Evolutionary conservation across 139 green algal genomes (phyloP).

Genomic region (Axilococcus clingmanii): DNA sequence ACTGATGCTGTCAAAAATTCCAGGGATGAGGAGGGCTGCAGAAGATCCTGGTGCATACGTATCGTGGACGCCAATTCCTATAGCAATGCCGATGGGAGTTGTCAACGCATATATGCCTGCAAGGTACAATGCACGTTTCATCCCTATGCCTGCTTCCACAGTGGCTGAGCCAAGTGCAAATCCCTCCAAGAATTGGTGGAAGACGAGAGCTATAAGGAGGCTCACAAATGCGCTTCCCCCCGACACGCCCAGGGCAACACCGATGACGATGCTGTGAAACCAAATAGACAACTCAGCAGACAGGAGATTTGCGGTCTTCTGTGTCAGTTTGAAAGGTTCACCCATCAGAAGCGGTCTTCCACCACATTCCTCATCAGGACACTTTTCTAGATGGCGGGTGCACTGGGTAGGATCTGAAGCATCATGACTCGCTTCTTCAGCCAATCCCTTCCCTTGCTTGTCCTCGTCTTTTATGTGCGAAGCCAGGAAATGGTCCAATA

Average conservation of each 20-base stretch:
- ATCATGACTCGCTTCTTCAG: too few species aligned
- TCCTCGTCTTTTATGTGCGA: not conserved
- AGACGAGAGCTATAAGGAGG: slow-evolving; percentile 40
- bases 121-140: slow-evolving; percentile 11
- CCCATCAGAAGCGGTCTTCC: not conserved
- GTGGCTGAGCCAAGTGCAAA: slow-evolving; percentile 37
- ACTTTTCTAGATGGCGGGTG: too few species aligned
- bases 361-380: not conserved
- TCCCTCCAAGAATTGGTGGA: slow-evolving; percentile 49
- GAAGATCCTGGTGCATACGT: slow-evolving; percentile 26
- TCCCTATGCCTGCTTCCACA: slow-evolving; percentile 21
- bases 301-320: slow-evolving; percentile 5
- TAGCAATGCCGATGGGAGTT: slow-evolving; percentile 46
- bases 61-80: slow-evolving; percentile 33
- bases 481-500: slow-evolving; percentile 12
- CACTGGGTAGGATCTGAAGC: too few species aligned
- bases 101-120: slow-evolving; percentile 35
- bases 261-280: slow-evolving; percentile 28
- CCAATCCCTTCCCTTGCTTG: not conserved
- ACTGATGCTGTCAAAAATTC: slow-evolving; percentile 43
- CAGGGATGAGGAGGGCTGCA: slow-evolving; percentile 28
- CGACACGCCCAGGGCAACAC: slow-evolving; percentile 38
- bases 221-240: slow-evolving; percentile 10
- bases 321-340: not conserved
- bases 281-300: slow-evolving; percentile 14